Evolutionary conservation across 352 stramenopile genomes (phyloP).

Genomic region (Salisapilia sapeloensis): DNA sequence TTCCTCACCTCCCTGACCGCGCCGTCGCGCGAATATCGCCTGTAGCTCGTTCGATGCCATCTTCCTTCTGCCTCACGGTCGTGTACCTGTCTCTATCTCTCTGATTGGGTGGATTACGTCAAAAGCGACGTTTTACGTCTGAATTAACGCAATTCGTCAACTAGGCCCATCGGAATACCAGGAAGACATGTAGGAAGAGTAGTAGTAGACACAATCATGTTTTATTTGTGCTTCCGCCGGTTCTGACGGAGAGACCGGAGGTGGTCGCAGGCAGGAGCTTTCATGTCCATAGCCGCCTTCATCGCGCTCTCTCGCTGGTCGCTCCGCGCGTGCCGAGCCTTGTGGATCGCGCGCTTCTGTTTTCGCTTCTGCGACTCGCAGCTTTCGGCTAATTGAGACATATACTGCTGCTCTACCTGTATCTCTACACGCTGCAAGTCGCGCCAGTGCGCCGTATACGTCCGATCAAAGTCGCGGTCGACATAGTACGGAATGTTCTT

Average conservation of each 20-base stretch:
- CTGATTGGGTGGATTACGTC: constrained; percentile 1
- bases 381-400: constrained; percentile 44
- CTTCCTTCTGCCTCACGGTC: background rate
- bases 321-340: constrained; percentile 54
- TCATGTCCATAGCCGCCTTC: constrained; percentile 65
- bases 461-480: constrained; percentile 69
- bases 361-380: constrained; percentile 73
- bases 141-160: too few species aligned
- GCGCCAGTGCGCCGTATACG: constrained; percentile 74
- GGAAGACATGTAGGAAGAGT: too few species aligned
- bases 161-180: too few species aligned
- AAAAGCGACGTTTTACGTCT: constrained; percentile 4
- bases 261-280: constrained; percentile 71
- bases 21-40: constrained; percentile 58
- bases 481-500: constrained; percentile 83
- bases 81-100: constrained; percentile 1
- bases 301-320: constrained; percentile 62
- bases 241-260: constrained; percentile 45
- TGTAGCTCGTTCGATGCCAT: constrained; percentile 76
- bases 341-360: constrained; percentile 80
- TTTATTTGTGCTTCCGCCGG: constrained; percentile 27
- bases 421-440: constrained; percentile 72
- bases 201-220: too few species aligned
- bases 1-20: constrained; percentile 39
- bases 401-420: constrained; percentile 73